These are phyloP conservation scores for Roridomyces roridus DNA, from an alignment of 768 basidiomycete genomes.

Conservation along the genomic window DNA sequence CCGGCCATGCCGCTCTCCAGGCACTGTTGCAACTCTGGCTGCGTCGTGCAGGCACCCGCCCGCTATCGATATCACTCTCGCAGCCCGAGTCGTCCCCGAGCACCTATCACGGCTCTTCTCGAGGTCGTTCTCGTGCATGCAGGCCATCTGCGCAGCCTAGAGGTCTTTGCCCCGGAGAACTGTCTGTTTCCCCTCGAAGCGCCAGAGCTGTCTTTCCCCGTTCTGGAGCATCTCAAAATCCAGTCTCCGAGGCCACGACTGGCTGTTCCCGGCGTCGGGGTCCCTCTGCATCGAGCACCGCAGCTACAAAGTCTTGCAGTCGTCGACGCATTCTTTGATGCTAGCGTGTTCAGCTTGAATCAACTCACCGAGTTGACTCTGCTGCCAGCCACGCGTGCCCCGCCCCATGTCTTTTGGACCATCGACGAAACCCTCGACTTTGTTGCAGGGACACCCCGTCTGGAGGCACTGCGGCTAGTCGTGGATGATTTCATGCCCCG, in stretches of 20 bases:
- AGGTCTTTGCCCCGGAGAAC: slow-evolving; percentile 1
- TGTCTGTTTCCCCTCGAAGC: slow-evolving; percentile 13
- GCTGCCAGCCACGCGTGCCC: slow-evolving; percentile 1
- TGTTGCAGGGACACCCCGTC: slow-evolving; percentile 1
- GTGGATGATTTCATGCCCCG: slow-evolving; percentile 9
- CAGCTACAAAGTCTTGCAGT: slow-evolving; percentile 1
- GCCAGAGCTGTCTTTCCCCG: slow-evolving; percentile 10
- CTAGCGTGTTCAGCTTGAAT: neutral
- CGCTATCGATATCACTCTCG: neutral
- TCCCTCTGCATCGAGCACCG: slow-evolving; percentile 1
- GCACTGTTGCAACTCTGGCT: slow-evolving; percentile 16
- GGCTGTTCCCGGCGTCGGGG: neutral
- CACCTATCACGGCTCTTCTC: neutral
- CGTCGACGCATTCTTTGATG: neutral
- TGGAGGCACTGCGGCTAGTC: slow-evolving; percentile 6
- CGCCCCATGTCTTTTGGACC: slow-evolving; percentile 1
- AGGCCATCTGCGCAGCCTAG: neutral
- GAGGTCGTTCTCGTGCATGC: slow-evolving; percentile 6
- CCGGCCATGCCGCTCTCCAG: neutral
- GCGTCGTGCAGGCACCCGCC: slow-evolving; percentile 1
- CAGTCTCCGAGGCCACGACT: slow-evolving; percentile 4
- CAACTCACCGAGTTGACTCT: slow-evolving; percentile 14
- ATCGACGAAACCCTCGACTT: slow-evolving; percentile 14
- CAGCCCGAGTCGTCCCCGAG: slow-evolving; percentile 2
- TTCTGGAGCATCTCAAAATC: slow-evolving; percentile 19